Base-by-base conservation (phyloP, 108 stramenopile species). In the Parmales sp. region DNA sequence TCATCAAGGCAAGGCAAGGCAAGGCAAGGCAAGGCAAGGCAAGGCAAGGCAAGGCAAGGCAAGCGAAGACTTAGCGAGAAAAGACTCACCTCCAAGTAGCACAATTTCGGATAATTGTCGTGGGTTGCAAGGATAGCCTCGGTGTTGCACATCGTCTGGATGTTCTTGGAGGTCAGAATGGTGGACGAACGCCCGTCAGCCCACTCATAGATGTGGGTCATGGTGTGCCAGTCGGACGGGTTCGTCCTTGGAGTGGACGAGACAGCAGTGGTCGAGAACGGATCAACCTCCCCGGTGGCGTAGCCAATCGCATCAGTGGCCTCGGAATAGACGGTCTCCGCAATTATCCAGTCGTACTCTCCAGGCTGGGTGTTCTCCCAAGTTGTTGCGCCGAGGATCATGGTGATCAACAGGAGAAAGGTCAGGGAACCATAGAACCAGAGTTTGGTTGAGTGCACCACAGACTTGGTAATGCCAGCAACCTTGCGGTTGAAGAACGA, bases 71-170 rank as follows among this genome's bases (percentile, higher is more conserved):
- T n/a, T n/a, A n/a, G n/a, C n/a, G n/a, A n/a, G n/a, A n/a, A n/a
- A n/a, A n/a, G n/a, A n/a, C n/a, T n/a, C n/a, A n/a, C n/a, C 9
- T 13, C 29, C 29, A 34, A 7, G 26, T 34, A 11, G 36, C 36
- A 34, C 36, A 18, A 3, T 4, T 2, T 7, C 54, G 36, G 16
- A 34, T 28, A 7, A 28, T 20, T 28, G n/a, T 60, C 3, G 46
- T 48, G 54, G 7, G 31, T 1, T n/a, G 39, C 22, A 13, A 70
- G 18, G 18, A 23, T 26, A 0, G 69, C 8, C 26, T 70, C 69
- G 41, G 63, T 65, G 25, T 43, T 45, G n/a, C 69, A 70, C 13
- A 70, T 63, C 20, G 41, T 46, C 31, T 43, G 51, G 25, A 70
- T 13, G 5, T 25, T 36, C 37, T 9, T 16, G 6, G 69, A 34